Evolutionary conservation across 305 asterid species (phyloP).

Genomic region (Fraxinus sp.): DNA sequence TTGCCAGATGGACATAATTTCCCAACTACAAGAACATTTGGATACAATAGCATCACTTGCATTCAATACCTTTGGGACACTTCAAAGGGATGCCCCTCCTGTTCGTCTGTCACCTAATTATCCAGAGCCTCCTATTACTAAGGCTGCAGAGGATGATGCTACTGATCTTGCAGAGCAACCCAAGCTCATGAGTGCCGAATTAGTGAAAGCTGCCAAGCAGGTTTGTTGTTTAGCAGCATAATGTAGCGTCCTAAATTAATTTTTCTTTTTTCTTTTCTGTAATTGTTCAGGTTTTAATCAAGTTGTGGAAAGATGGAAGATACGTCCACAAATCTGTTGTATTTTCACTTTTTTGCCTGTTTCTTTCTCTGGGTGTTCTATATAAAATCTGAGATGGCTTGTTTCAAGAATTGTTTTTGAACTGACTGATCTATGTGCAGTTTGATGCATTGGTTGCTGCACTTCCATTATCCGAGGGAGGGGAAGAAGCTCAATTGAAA

Average conservation of each 20-base stretch:
- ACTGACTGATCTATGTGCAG: slow-evolving; percentile 32
- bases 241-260: not conserved
- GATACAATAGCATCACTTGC: slow-evolving; percentile 67
- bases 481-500: slow-evolving; percentile 84
- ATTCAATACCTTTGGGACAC: slow-evolving; percentile 73
- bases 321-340: not conserved
- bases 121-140: slow-evolving; percentile 69
- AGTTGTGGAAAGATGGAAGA: not conserved
- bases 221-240: slow-evolving; percentile 23
- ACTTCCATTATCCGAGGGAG: slow-evolving; percentile 78
- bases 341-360: not conserved
- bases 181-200: slow-evolving; percentile 61
- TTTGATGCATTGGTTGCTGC: slow-evolving; percentile 86
- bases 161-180: slow-evolving; percentile 67
- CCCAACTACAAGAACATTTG: slow-evolving; percentile 79
- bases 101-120: slow-evolving; percentile 77
- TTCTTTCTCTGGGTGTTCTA: not conserved
- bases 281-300: not conserved
- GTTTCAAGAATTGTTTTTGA: not conserved
- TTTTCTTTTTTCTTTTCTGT: not conserved
- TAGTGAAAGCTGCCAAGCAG: slow-evolving; percentile 87
- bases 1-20: slow-evolving; percentile 67
- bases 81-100: slow-evolving; percentile 86
- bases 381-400: not conserved
- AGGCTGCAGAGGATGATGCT: slow-evolving; percentile 48